phyloP scores from a whole-genome alignment of 495 filamentous ascomycete species.

The Xylaria scruposa region DNA sequence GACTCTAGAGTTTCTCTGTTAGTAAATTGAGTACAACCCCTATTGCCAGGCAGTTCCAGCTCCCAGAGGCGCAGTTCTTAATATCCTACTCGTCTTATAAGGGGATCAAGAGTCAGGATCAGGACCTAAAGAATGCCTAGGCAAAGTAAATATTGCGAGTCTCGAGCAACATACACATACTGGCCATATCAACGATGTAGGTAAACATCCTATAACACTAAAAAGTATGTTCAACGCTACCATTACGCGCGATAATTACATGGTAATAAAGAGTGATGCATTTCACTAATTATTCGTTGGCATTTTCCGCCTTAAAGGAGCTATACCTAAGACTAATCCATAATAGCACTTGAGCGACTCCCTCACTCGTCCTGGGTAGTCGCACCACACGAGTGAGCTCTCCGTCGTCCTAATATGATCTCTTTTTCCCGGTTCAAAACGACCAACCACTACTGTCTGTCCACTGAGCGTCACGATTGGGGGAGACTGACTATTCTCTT shows the following conservation, averaged over 20 bases:
- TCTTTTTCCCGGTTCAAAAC: slow-evolving; percentile 11
- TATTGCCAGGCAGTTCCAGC: neutral
- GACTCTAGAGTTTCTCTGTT: neutral
- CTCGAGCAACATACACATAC: neutral
- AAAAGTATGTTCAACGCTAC: neutral
- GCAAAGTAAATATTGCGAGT: neutral
- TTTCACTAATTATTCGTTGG: slow-evolving; percentile 20
- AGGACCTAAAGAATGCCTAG: neutral
- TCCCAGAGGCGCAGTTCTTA: no score
- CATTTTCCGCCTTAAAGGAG: slow-evolving; percentile 14
- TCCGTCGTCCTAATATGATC: neutral
- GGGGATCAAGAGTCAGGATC: neutral
- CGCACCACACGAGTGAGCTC: slow-evolving; percentile 2
- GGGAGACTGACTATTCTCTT: neutral
- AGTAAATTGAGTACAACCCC: neutral
- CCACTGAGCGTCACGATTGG: neutral
- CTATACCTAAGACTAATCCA: slow-evolving; percentile 14
- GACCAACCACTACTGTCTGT: neutral
- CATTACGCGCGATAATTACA: neutral
- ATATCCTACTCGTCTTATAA: neutral
- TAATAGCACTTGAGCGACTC: slow-evolving; percentile 4
- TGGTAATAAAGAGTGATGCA: neutral
- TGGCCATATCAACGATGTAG: neutral
- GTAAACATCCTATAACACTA: neutral
- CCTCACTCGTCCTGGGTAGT: neutral